Conservation (phyloP, 2,329 filamentous ascomycete genomes). For the Exophiala bonariae region DNA sequence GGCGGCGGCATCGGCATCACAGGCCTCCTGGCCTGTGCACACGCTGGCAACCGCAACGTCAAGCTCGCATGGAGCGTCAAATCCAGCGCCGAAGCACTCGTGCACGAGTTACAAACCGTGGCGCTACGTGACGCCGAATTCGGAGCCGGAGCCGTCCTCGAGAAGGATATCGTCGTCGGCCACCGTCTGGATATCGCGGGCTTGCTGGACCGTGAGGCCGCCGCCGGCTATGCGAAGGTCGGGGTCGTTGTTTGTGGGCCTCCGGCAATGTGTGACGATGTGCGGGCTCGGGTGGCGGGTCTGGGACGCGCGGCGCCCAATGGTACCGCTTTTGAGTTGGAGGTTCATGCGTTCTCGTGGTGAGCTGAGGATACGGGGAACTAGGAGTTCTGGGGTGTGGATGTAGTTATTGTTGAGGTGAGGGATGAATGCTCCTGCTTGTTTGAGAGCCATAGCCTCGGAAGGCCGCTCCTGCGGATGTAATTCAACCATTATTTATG, state of each 20-base stretch:
- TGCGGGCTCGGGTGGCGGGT: slow-evolving; percentile 33
- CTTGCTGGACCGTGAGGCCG: slow-evolving; percentile 31
- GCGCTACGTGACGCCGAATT: too few relatives aligned
- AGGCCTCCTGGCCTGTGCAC: background rate
- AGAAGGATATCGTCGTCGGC: slow-evolving; percentile 40
- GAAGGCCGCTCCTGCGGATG: too few relatives aligned
- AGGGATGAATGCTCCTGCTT: too few relatives aligned
- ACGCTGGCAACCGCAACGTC: background rate
- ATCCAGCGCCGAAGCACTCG: slow-evolving; percentile 28
- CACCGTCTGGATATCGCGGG: slow-evolving; percentile 34
- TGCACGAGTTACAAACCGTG: slow-evolving; percentile 31
- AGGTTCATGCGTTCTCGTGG: slow-evolving; percentile 33
- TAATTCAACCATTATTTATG: too few relatives aligned
- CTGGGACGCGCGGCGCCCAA: slow-evolving; percentile 10
- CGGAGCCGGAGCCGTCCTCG: slow-evolving; percentile 25
- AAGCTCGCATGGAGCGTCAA: slow-evolving; percentile 1
- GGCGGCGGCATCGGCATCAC: slow-evolving; percentile 4
- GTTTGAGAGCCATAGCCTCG: too few relatives aligned
- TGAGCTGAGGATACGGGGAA: background rate
- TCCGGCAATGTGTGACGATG: slow-evolving; percentile 42
- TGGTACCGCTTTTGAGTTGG: slow-evolving; percentile 28
- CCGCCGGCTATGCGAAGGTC: slow-evolving; percentile 32
- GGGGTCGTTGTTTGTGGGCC: slow-evolving; percentile 47
- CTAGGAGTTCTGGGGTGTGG: too few relatives aligned
- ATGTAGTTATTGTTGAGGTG: too few relatives aligned